phyloP scores from a whole-genome alignment of 768 basidiomycete genomes.

The Glaciozyma antarctica region DNA sequence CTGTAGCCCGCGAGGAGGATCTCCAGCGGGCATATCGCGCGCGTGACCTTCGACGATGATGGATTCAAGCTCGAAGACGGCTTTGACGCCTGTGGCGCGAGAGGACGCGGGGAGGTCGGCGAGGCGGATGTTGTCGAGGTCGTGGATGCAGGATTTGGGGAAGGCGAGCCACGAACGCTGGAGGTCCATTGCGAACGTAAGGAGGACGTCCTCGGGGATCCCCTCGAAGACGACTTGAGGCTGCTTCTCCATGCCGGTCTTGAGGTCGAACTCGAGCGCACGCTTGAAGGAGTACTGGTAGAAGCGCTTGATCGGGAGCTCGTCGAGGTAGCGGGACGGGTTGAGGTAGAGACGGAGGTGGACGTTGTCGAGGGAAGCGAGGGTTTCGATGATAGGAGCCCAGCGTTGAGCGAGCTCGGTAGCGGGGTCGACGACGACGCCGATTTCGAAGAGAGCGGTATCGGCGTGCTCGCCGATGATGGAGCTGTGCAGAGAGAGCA shows the following conservation, averaged over 20 bases:
- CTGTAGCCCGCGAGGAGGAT: slow-evolving; percentile 81
- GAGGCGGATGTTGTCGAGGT: slow-evolving; percentile 52
- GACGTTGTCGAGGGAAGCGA: slow-evolving; percentile 38
- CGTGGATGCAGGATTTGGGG: slow-evolving; percentile 12
- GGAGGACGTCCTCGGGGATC: slow-evolving; percentile 76
- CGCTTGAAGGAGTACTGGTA: slow-evolving; percentile 67
- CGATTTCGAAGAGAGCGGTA: slow-evolving; percentile 44
- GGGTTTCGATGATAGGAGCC: slow-evolving; percentile 57
- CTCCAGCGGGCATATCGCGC: slow-evolving; percentile 55
- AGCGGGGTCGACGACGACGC: slow-evolving; percentile 71
- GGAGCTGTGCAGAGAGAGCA: neutral
- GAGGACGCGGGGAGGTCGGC: slow-evolving; percentile 54
- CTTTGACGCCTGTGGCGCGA: slow-evolving; percentile 51
- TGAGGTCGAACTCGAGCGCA: slow-evolving; percentile 52
- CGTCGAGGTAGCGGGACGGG: slow-evolving; percentile 51
- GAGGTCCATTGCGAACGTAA: slow-evolving; percentile 87
- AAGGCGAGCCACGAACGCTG: slow-evolving; percentile 69
- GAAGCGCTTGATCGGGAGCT: slow-evolving; percentile 87
- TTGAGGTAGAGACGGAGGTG: slow-evolving; percentile 69
- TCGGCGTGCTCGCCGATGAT: slow-evolving; percentile 6
- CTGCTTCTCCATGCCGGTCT: slow-evolving; percentile 50
- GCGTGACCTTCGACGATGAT: slow-evolving; percentile 92
- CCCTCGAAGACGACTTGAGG: slow-evolving; percentile 56
- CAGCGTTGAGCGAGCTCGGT: slow-evolving; percentile 78
- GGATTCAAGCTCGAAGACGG: slow-evolving; percentile 78